Base-by-base conservation (phyloP, 495 filamentous ascomycete species). In the Aspergillus nanangensis region DNA sequence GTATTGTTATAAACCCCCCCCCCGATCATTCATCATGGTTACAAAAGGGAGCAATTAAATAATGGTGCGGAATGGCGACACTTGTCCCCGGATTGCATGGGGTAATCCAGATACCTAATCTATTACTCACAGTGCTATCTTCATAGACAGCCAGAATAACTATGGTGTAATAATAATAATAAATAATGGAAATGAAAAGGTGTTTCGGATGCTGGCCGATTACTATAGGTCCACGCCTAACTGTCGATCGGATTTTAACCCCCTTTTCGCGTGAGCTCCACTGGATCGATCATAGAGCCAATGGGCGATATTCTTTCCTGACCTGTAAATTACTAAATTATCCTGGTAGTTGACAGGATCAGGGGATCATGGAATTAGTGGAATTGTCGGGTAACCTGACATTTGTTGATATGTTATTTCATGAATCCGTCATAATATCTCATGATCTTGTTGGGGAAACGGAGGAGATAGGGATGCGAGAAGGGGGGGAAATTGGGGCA, bases 161-260 rank as follows among this genome's bases (percentile, higher is more conserved):
- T 36, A 5, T n/a, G n/a, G n/a, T n/a, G n/a, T n/a, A n/a, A n/a
- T n/a, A n/a, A n/a, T n/a, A n/a, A n/a, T n/a, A n/a, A n/a, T n/a
- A n/a, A n/a, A n/a, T n/a, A n/a, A n/a, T n/a, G n/a, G n/a, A n/a
- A n/a, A n/a, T n/a, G 34, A 8, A 36, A 8, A 8, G 34, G 33
- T 42, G 22, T 52, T 53, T 53, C 40, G 50, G 50, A 48, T 47
- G 35, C 45, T 48, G 45, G 40, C 50, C 44, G 50, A 45, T 48
- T 27, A 31, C 33, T 25, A 19, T 38, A 18, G 38, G 23, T 22
- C 43, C 34, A 46, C 24, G 38, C 38, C 25, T 29, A 41, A 20
- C 20, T 24, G 50, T 47, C 50, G 50, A 52, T 52, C 50, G 34
- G 38, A 41, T 25, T 45, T 32, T 39, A 47, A 21, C 34, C 36